Evolutionary conservation across 805 yeast species (phyloP), one percentile per base, ranked within the genome.

Genomic region (Candida silvatica): DNA sequence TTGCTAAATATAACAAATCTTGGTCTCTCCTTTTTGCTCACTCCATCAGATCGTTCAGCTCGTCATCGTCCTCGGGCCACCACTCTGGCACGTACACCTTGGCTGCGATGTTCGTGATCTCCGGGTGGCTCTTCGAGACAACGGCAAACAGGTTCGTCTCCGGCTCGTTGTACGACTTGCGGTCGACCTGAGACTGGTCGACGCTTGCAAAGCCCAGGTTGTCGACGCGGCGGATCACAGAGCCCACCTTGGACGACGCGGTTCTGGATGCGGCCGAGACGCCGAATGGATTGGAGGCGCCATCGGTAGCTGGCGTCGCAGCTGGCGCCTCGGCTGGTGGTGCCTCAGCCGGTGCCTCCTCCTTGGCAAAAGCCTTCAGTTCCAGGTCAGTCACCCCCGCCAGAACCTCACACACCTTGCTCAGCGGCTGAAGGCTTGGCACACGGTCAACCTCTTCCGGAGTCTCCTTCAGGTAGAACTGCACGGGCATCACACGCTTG

Each of bases 401-500:
- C n/a, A 41, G 27, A 4, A 34, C n/a, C 12, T 35, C 27, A 14
- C 15, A 18, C 5, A 41, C 36, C 5, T 22, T 17, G 11, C 32
- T 36, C 16, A 14, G 14, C 24, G 24, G 24, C 24, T 8, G 12
- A 7, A 22, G 20, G 7, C 17, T 20, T 9, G 31, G n/a, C 8
- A 6, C 17, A n/a, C 8, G 8, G 6, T 7, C 8, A 6, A 28
- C 18, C 8, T 6, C 20, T 9, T 15, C 31, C n/a, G 17, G 7
- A 6, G 7, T 11, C 17, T n/a, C 16, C 20, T 17, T 17, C 11
- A 30, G 5, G 17, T 31, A 31, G 27, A 70, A 49, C 30, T 61
- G 64, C 2, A 80, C 75, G 0, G 97, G 97, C 31, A 84, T 73
- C 3, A 86, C 62, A 37, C 97, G 64, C 48, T 88, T 87, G 20